Percentiles rank a stretch among this genome's conserved stretches.
Conservation (phyloP, 192 early-diverging fungal species). For the Coemansia sp. region DNA sequence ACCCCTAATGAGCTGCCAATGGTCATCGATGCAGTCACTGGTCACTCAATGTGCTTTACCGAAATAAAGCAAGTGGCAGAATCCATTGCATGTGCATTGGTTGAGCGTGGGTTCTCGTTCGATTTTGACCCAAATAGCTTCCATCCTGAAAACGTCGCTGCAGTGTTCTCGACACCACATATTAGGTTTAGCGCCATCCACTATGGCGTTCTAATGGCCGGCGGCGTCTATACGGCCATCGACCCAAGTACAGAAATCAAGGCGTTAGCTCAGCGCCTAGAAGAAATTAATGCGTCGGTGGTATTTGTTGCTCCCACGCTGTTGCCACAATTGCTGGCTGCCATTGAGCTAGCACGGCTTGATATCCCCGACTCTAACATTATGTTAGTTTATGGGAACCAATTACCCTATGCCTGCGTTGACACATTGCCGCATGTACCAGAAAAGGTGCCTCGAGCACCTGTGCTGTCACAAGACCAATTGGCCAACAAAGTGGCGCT, state of each 20-base stretch:
- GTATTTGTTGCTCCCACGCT: constrained; percentile 32
- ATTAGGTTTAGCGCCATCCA: constrained; percentile 27
- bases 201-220: constrained; percentile 36
- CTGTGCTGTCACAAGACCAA: not conserved
- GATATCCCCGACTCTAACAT: constrained; percentile 4
- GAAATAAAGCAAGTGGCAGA: constrained; percentile 21
- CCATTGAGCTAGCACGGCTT: not conserved
- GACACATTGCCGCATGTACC: too few relatives aligned
- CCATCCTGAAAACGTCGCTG: not conserved
- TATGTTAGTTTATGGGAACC: constrained; percentile 1
- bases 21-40: constrained; percentile 19
- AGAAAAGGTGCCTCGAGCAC: not conserved
- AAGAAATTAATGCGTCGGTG: not conserved
- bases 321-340: constrained; percentile 14
- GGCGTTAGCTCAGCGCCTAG: constrained; percentile 14
- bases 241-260: constrained; percentile 1
- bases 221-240: constrained; percentile 22
- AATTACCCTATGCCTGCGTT: not conserved
- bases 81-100: constrained; percentile 17
- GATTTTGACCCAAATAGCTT: constrained; percentile 1
- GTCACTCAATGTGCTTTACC: constrained; percentile 12
- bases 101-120: constrained; percentile 7
- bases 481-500: constrained; percentile 19
- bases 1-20: constrained; percentile 15
- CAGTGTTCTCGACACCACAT: constrained; percentile 15